Conservation (phyloP, 139 green algal genomes). For the Eudorina sp. region DNA sequence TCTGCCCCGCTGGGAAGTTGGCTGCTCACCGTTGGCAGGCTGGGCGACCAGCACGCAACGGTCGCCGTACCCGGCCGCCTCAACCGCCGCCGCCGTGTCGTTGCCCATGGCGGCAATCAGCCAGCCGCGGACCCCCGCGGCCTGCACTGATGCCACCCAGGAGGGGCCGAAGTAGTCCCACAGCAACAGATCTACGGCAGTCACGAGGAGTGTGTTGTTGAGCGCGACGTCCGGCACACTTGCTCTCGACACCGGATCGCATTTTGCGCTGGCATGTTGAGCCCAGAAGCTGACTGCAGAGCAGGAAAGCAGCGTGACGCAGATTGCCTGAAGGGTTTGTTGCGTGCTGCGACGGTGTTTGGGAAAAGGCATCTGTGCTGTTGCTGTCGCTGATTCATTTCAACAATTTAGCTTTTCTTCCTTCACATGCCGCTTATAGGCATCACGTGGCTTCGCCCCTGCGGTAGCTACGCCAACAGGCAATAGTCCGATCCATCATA, state of each 20-base stretch:
- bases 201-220: slow-evolving; percentile 10
- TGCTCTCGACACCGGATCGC: not conserved
- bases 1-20: not conserved
- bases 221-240: not conserved
- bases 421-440: too few species aligned
- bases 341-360: too few species aligned
- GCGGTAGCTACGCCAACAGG: too few species aligned
- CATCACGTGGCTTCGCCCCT: too few species aligned
- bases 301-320: too few species aligned
- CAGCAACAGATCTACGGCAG: not conserved
- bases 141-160: slow-evolving; percentile 2
- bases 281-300: not conserved
- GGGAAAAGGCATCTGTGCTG: too few species aligned
- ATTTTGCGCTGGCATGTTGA: not conserved
- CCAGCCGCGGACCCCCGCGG: slow-evolving; percentile 22
- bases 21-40: not conserved
- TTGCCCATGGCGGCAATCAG: slow-evolving; percentile 25
- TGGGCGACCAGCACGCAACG: not conserved
- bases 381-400: too few species aligned
- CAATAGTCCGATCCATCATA: too few species aligned
- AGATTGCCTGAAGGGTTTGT: too few species aligned
- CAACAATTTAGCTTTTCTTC: too few species aligned
- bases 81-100: slow-evolving; percentile 1
- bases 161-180: slow-evolving; percentile 23
- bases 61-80: not conserved